phyloP scores from a whole-genome alignment of 2,329 filamentous ascomycete species.

The Penicillium sp. region DNA sequence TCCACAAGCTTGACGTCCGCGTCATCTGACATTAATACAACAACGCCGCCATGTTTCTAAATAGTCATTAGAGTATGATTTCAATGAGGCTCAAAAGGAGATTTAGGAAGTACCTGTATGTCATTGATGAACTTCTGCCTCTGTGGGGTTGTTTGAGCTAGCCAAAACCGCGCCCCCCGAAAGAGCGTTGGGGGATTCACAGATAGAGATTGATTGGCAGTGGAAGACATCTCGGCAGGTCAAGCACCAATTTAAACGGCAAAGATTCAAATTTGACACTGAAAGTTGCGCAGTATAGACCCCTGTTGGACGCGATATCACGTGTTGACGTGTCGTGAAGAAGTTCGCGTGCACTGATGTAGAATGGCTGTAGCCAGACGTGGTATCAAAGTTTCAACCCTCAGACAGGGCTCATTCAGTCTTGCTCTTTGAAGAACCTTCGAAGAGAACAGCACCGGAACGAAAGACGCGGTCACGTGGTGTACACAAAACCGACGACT shows the following conservation, averaged over 20 bases:
- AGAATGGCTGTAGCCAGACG: background rate
- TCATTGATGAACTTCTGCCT: slow-evolving; percentile 51
- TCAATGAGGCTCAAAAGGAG: background rate
- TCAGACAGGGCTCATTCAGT: no score
- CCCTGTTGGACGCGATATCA: slow-evolving; percentile 27
- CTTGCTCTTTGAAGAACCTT: background rate
- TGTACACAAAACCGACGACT: background rate
- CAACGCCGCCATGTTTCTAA: slow-evolving; percentile 56
- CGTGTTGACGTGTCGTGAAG: slow-evolving; percentile 20
- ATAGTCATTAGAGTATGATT: slow-evolving; percentile 1
- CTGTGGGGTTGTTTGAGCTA: slow-evolving; percentile 56
- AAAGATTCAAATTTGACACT: background rate
- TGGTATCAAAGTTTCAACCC: background rate
- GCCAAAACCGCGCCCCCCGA: slow-evolving; percentile 58
- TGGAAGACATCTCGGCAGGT: background rate
- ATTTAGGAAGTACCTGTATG: slow-evolving; percentile 42
- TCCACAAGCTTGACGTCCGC: slow-evolving; percentile 63
- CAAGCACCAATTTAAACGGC: background rate
- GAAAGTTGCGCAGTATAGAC: background rate
- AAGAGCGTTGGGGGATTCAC: slow-evolving; percentile 46
- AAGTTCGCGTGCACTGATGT: background rate
- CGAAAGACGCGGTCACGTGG: slow-evolving; percentile 4
- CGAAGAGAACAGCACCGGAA: background rate
- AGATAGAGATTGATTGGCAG: background rate
- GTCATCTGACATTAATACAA: slow-evolving; percentile 55